A percentile compares a stretch with the other conserved stretches of the same genome.
phyloP scores from a whole-genome alignment of 805 yeast genomes.

The Candida endomychidarum region DNA sequence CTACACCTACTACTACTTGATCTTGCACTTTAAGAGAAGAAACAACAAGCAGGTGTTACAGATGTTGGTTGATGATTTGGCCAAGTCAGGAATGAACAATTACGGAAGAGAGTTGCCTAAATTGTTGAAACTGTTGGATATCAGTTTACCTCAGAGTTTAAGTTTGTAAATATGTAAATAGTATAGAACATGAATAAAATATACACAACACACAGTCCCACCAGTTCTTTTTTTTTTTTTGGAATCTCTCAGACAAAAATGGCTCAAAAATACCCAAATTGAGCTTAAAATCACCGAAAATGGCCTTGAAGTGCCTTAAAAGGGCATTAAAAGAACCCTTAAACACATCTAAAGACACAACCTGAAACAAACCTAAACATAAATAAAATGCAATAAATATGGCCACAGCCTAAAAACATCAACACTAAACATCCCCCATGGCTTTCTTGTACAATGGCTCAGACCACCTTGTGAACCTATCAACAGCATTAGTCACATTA shows the following conservation, averaged over 20 bases:
- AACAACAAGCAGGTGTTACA: conserved; percentile 33
- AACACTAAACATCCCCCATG: conserved; percentile 46
- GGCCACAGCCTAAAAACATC: too few species aligned
- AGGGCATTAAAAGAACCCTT: not conserved
- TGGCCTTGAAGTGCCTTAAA: not conserved
- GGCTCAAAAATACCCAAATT: too few species aligned
- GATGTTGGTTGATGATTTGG: conserved; percentile 39
- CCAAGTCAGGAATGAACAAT: conserved; percentile 22
- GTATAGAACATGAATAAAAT: too few species aligned
- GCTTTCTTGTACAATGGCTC: conserved; percentile 69
- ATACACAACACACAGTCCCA: too few species aligned
- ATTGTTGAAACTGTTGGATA: conserved; percentile 20
- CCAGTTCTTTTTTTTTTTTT: too few species aligned
- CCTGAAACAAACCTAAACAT: not conserved
- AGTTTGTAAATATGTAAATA: conserved; percentile 11
- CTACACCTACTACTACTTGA: conserved; percentile 49
- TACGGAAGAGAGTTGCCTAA: conserved; percentile 44
- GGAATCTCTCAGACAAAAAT: too few species aligned
- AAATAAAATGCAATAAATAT: too few species aligned
- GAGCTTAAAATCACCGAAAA: not conserved
- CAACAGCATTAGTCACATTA: conserved; percentile 56
- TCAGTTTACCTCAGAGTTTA: not conserved
- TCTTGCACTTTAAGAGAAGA: conserved; percentile 36
- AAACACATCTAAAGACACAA: conserved; percentile 1
- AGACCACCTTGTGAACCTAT: conserved; percentile 68